These are phyloP conservation scores for Eragrostis curvula DNA, from an alignment of 176 grass and related monocot species.

Conservation along the genomic window DNA sequence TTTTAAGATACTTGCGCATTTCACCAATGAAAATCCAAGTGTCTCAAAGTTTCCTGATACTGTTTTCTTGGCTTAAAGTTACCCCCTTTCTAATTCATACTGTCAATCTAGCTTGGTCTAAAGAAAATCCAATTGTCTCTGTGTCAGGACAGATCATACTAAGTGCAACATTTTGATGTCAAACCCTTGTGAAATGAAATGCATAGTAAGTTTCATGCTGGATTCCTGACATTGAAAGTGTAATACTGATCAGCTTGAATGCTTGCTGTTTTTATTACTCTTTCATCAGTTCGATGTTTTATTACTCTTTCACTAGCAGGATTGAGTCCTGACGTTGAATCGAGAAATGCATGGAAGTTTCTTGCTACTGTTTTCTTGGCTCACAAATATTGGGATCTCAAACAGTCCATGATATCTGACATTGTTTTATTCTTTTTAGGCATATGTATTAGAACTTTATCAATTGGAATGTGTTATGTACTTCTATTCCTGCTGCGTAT, in stretches of 20 bases:
- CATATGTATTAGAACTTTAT: not conserved
- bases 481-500: not conserved
- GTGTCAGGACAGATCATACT: not conserved
- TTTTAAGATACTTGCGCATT: too few relatives aligned
- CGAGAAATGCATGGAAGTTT: too few relatives aligned
- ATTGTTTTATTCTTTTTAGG: not conserved
- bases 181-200: not conserved
- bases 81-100: too few relatives aligned
- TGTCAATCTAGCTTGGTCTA: not conserved
- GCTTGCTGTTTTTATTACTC: not conserved
- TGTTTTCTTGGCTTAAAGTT: too few relatives aligned
- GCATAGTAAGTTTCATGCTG: not conserved
- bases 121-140: slow-evolving; percentile 2
- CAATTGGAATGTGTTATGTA: not conserved
- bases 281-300: not conserved
- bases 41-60: too few relatives aligned
- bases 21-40: too few relatives aligned
- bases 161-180: slow-evolving; percentile 3
- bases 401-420: not conserved
- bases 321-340: too few relatives aligned
- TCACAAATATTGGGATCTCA: not conserved
- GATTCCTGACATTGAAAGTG: not conserved
- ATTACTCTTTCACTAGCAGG: too few relatives aligned
- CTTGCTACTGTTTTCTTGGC: too few relatives aligned
- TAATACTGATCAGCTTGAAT: not conserved